phyloP scores from a whole-genome alignment of 2,329 filamentous ascomycete genomes.

The Colletotrichum limetticola region DNA sequence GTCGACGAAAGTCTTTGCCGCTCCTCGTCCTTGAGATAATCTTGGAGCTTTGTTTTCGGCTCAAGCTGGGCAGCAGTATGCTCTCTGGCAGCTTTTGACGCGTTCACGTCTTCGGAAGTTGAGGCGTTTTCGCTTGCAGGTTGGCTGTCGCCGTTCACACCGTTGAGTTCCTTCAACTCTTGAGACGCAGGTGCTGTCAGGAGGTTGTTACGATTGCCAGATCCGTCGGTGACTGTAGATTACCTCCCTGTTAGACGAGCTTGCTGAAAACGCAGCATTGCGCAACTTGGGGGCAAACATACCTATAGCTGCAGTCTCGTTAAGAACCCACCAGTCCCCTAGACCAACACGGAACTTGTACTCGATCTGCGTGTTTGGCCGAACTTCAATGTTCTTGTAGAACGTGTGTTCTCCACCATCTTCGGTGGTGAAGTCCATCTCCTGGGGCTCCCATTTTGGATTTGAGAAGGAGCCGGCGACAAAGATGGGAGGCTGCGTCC shows the following conservation, averaged over 20 bases:
- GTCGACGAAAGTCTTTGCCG: constrained; percentile 48
- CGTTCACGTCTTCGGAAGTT: constrained; percentile 8
- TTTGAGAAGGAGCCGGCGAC: constrained; percentile 76
- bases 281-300: constrained; percentile 38
- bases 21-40: constrained; percentile 39
- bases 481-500: constrained; percentile 74
- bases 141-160: constrained; percentile 11
- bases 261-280: neutral
- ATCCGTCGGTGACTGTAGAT: constrained; percentile 50
- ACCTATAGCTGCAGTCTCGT: constrained; percentile 72
- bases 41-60: constrained; percentile 10
- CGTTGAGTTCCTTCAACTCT: constrained; percentile 10
- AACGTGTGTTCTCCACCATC: constrained; percentile 68
- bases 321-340: constrained; percentile 76
- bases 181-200: constrained; percentile 43
- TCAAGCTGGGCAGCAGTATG: constrained; percentile 37
- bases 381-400: constrained; percentile 63
- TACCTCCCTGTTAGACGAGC: constrained; percentile 15
- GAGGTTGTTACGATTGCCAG: constrained; percentile 61
- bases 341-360: constrained; percentile 80
- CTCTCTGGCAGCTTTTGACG: neutral
- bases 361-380: constrained; percentile 70
- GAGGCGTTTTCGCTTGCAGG: neutral
- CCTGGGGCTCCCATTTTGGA: constrained; percentile 73
- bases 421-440: constrained; percentile 69